phyloP scores from a whole-genome alignment of 768 basidiomycete genomes.

The Dacryopinax primogenitus region DNA sequence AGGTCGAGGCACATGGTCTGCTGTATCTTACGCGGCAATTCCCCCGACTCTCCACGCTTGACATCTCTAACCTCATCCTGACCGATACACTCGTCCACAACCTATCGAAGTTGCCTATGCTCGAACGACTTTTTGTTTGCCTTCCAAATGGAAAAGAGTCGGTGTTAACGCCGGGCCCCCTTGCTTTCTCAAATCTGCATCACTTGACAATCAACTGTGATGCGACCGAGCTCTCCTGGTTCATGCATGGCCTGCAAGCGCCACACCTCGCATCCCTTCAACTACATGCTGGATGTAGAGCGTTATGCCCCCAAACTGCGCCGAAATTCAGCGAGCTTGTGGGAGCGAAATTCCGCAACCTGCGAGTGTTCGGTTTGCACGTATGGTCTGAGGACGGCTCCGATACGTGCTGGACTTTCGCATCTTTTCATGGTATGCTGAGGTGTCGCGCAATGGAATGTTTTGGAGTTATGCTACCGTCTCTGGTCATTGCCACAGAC shows the following conservation, averaged over 20 bases:
- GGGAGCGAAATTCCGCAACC: background rate
- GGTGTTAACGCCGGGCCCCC: background rate
- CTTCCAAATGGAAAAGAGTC: background rate
- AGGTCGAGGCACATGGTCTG: background rate
- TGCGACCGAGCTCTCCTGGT: background rate
- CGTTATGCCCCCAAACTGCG: background rate
- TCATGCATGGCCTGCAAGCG: conserved; percentile 1
- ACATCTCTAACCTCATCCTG: background rate
- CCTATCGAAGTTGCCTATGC: background rate
- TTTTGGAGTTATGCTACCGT: background rate
- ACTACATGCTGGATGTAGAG: background rate
- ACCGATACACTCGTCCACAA: background rate
- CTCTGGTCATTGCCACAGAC: background rate
- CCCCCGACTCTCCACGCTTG: background rate
- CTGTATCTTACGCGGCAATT: background rate
- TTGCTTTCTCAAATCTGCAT: background rate
- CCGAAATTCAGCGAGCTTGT: background rate
- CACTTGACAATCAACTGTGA: background rate
- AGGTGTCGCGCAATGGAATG: background rate
- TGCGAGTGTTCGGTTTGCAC: background rate
- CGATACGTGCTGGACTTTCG: background rate
- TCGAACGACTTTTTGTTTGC: background rate
- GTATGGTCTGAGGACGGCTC: background rate
- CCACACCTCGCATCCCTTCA: background rate
- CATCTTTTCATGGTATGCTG: background rate